These are phyloP conservation scores for Tagetes erecta DNA, from an alignment of 129 eudicot species.

Conservation along the genomic window DNA sequence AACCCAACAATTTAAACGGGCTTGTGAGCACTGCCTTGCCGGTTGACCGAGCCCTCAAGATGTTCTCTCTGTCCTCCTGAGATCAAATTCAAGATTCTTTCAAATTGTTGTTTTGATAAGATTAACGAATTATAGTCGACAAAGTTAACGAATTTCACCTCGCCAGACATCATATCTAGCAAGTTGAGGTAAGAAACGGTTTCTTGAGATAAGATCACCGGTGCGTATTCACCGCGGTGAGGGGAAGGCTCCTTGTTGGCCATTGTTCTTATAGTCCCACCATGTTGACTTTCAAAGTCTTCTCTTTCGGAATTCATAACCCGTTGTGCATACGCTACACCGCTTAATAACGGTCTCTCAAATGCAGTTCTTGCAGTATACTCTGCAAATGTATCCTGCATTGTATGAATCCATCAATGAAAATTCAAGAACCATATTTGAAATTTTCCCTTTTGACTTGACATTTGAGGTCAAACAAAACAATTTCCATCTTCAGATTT, in stretches of 20 bases:
- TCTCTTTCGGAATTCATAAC: conserved; percentile 63
- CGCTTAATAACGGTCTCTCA: conserved; percentile 81
- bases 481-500: conserved; percentile 30
- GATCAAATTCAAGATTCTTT: conserved; percentile 13
- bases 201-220: conserved; percentile 84
- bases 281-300: conserved; percentile 68
- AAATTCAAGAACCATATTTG: not conserved
- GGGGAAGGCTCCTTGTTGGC: conserved; percentile 76
- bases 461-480: conserved; percentile 25
- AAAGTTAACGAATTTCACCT: conserved; percentile 51
- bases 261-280: conserved; percentile 81
- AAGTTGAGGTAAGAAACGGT: conserved; percentile 75
- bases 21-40: conserved; percentile 87
- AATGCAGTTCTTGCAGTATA: conserved; percentile 86
- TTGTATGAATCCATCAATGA: conserved; percentile 18
- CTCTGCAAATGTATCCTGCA: conserved; percentile 85
- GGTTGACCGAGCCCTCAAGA: conserved; percentile 78
- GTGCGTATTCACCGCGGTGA: conserved; percentile 76
- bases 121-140: not conserved
- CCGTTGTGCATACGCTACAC: conserved; percentile 79
- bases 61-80: conserved; percentile 84
- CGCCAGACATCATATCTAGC: conserved; percentile 94
- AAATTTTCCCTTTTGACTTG: conserved; percentile 10
- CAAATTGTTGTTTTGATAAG: not conserved
- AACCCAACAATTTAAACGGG: conserved; percentile 71